phyloP scores from a whole-genome alignment of 1,139 yeast species.

The Taphrina flavorubra region DNA sequence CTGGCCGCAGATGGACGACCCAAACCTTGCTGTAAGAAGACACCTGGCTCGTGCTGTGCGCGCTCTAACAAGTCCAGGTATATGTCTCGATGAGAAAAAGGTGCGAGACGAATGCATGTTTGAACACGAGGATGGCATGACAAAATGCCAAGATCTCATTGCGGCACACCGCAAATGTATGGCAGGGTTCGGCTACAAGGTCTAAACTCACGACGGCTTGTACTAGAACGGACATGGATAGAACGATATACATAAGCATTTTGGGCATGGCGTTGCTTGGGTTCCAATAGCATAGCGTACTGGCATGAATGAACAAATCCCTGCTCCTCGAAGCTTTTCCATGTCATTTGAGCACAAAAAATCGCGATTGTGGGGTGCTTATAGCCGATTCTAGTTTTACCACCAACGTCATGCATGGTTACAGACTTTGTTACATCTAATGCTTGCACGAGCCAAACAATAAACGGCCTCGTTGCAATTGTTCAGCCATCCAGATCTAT shows the following conservation, averaged over 20 bases:
- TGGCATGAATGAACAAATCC: background rate
- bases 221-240: background rate
- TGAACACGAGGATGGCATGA: conserved; percentile 38
- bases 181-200: conserved; percentile 40
- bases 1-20: conserved; percentile 40
- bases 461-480: background rate
- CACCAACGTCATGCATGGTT: background rate
- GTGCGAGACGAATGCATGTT: conserved; percentile 39
- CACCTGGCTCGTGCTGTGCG: background rate
- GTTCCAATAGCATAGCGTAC: conserved; percentile 1
- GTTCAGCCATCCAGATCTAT: background rate
- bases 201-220: background rate
- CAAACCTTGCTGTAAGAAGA: conserved; percentile 29
- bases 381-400: conserved; percentile 5
- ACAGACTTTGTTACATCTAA: background rate
- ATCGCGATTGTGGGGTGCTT: conserved; percentile 1
- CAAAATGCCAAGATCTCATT: conserved; percentile 30
- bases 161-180: conserved; percentile 37
- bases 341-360: background rate
- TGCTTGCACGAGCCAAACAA: background rate
- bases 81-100: conserved; percentile 36
- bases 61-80: conserved; percentile 12
- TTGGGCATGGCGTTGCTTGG: background rate
- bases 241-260: background rate
- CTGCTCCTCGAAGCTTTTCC: background rate